These are phyloP conservation scores for Lophiostoma macrostomum DNA, from an alignment of 495 filamentous ascomycete species.

Conservation along the genomic window DNA sequence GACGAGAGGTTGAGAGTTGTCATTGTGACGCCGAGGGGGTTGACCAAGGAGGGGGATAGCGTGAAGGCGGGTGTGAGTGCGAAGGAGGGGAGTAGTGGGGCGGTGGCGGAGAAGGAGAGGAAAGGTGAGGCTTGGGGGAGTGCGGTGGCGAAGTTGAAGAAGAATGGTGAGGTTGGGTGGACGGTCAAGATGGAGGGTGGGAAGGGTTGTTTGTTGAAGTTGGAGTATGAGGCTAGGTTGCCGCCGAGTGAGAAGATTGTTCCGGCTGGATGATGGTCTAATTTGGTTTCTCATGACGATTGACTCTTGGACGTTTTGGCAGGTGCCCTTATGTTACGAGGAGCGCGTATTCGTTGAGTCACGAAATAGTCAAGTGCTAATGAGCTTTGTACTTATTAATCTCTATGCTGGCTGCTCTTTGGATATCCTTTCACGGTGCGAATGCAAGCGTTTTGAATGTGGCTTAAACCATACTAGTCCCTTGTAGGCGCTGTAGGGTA, in stretches of 20 bases:
- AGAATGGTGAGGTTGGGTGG: slow-evolving; percentile 62
- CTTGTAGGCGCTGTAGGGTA: too few relatives aligned
- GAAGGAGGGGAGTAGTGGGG: slow-evolving; percentile 17
- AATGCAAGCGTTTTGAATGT: too few relatives aligned
- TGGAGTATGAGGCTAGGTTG: slow-evolving; percentile 63
- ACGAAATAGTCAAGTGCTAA: too few relatives aligned
- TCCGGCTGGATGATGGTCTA: slow-evolving; percentile 4
- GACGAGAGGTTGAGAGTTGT: slow-evolving; percentile 60
- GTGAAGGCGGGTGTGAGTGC: slow-evolving; percentile 41
- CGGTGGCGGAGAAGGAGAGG: not conserved
- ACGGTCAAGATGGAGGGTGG: slow-evolving; percentile 57
- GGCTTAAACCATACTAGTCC: too few relatives aligned
- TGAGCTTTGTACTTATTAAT: too few relatives aligned
- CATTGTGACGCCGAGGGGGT: slow-evolving; percentile 51
- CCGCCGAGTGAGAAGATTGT: slow-evolving; percentile 49
- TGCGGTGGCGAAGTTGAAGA: slow-evolving; percentile 50
- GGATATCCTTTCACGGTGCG: too few relatives aligned
- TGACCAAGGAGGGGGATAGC: slow-evolving; percentile 47
- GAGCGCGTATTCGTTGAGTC: too few relatives aligned
- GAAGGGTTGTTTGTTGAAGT: slow-evolving; percentile 51
- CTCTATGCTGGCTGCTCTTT: too few relatives aligned
- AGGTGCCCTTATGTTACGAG: too few relatives aligned
- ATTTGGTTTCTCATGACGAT: too few relatives aligned
- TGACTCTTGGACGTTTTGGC: too few relatives aligned
- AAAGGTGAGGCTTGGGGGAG: slow-evolving; percentile 46